Evolutionary conservation across 73 alveolate species (phyloP).

Genomic region (Tetrahymena elliotti): DNA sequence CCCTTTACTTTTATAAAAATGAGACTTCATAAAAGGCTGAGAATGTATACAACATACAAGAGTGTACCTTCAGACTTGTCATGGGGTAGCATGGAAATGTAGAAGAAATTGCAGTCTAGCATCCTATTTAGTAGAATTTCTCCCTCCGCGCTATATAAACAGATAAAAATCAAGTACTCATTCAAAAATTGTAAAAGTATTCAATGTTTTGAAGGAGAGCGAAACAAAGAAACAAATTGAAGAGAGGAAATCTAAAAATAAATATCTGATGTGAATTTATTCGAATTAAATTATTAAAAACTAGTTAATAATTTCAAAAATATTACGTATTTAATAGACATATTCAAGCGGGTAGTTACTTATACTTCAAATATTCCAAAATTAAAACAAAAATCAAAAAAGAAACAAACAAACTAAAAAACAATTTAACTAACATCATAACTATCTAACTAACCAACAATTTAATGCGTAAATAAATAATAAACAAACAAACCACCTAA

Average conservation of each 20-base stretch:
- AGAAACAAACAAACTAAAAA: too few relatives aligned
- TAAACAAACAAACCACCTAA: not conserved
- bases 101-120: not conserved
- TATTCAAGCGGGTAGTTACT: too few relatives aligned
- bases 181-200: not conserved
- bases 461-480: too few relatives aligned
- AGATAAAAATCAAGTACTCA: not conserved
- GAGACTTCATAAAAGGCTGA: not conserved
- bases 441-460: too few relatives aligned
- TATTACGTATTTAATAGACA: not conserved
- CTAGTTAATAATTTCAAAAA: too few relatives aligned
- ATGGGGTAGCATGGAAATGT: not conserved
- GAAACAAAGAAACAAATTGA: too few relatives aligned
- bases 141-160: not conserved
- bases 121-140: not conserved
- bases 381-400: not conserved
- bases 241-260: not conserved
- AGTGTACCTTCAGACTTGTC: not conserved
- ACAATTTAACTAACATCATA: too few relatives aligned
- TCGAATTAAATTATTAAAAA: too few relatives aligned
- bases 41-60: not conserved
- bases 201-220: not conserved
- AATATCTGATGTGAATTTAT: not conserved
- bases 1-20: not conserved
- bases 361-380: too few relatives aligned